A percentile compares a stretch with the other conserved stretches of the same genome.
Evolutionary conservation across 2,329 filamentous ascomycete species (phyloP).

Genomic region (Trichoderma lentiforme): DNA sequence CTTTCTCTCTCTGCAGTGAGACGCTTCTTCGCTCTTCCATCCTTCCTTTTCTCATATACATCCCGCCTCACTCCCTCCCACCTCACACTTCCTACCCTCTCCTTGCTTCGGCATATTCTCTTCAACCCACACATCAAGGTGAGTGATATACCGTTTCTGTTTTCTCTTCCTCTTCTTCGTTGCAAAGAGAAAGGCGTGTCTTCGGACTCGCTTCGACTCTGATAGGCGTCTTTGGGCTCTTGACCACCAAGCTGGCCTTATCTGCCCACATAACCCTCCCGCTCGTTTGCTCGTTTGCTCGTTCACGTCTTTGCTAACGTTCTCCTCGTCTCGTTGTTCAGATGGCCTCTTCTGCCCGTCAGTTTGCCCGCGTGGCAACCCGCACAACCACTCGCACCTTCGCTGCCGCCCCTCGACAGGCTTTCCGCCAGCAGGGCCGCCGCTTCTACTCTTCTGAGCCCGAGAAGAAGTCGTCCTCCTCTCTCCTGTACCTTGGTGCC

Average conservation of each 20-base stretch:
- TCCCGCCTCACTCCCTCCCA: neutral
- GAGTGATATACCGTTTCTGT: neutral
- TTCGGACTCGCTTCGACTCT: neutral
- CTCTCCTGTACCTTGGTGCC: conserved; percentile 57
- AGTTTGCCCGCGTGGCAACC: conserved; percentile 56
- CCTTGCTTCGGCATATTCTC: neutral
- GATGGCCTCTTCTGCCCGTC: conserved; percentile 47
- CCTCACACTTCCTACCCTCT: neutral
- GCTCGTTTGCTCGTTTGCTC: neutral
- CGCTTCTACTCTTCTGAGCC: conserved; percentile 77
- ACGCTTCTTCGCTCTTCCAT: conserved; percentile 18
- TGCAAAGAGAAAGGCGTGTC: neutral
- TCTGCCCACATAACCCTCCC: neutral
- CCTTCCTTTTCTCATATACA: conserved; percentile 6
- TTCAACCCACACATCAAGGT: conserved; percentile 4
- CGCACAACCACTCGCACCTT: conserved; percentile 57
- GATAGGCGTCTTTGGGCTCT: neutral
- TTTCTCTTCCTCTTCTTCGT: neutral
- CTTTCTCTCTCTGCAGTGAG: neutral
- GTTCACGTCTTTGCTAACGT: conserved; percentile 3
- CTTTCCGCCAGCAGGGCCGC: conserved; percentile 70
- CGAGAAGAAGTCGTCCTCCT: conserved; percentile 47
- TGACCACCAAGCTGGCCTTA: neutral
- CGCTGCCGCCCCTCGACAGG: conserved; percentile 58
- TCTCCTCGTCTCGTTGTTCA: neutral